Base-by-base conservation (phyloP, 2,329 filamentous ascomycete genomes). In the Trichoderma aggressivum region DNA sequence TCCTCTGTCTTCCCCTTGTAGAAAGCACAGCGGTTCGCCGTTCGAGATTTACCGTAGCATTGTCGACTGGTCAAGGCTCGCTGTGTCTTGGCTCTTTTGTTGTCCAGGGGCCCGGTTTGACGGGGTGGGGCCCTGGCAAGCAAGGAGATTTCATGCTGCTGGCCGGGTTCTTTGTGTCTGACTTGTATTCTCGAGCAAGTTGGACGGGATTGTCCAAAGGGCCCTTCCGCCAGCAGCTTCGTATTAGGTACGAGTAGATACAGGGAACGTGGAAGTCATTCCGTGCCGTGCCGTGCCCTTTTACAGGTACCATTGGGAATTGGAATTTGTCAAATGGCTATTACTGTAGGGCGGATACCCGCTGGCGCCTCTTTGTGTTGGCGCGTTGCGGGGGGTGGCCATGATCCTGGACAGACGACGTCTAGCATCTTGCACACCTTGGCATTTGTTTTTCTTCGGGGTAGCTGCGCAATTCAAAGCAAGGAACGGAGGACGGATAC, bases 1-100 rank as follows among this genome's bases (percentile, higher is more conserved):
- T 43, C 64, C 64, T 67, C 11, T 0, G 18, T n/a, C 30, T 32
- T 32, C 55, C 53, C 34, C 34, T 67, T 67, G 30, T 58, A 67
- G 50, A 66, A 66, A 66, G 32, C 32, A 39, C 26, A n/a, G 50
- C 63, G 32, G 63, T 39, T 66, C 24, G 34, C 50, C 34, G 53
- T 67, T 67, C 18, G 12, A 67, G 64, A 67, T 67, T 67, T 58
- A 67, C 64, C 34, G 64, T 67, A n/a, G 64, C 34, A 67, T 59
- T 47, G 18, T 59, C 28, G 53, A 58, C 34, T 56, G 53, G 50
- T 18, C 63, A 66, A 43, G 32, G 64, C 63, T 65, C 50, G 32
- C n/a, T 59, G 16, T 16, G 26, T 28, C 14, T 43, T 26, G 34
- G 59, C 32, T 56, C 63, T 39, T 56, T n/a, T n/a, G n/a, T 65